Evolutionary conservation across 2,329 filamentous ascomycete species (phyloP).

Genomic region (Dactylonectria macrodidyma): DNA sequence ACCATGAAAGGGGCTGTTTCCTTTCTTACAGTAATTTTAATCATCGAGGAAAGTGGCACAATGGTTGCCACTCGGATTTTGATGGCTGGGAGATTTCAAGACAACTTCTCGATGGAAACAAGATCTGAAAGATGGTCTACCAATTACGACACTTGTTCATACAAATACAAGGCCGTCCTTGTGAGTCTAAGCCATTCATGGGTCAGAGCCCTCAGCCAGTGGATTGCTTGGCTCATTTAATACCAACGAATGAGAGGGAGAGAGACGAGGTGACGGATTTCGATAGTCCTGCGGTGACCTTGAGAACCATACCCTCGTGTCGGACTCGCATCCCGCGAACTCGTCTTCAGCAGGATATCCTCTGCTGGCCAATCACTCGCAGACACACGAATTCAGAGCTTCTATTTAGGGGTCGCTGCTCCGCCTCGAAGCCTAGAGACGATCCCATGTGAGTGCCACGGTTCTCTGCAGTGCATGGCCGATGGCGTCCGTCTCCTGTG

Average conservation of each 20-base stretch:
- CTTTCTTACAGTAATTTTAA: no score
- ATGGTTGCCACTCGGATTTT: not conserved
- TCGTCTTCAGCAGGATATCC: slow-evolving; percentile 5
- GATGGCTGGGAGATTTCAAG: not conserved
- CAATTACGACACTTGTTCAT: not conserved
- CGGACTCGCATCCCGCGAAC: slow-evolving; percentile 14
- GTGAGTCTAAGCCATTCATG: not conserved
- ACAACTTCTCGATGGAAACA: not conserved
- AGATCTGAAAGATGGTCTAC: not conserved
- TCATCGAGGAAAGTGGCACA: no score
- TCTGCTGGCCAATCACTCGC: slow-evolving; percentile 32
- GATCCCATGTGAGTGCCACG: slow-evolving; percentile 41
- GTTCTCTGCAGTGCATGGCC: slow-evolving; percentile 39
- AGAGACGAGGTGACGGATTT: slow-evolving; percentile 38
- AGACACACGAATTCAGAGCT: slow-evolving; percentile 4
- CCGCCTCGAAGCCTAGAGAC: slow-evolving; percentile 31
- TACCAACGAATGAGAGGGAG: not conserved
- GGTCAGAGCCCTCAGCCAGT: not conserved
- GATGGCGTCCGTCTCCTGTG: slow-evolving; percentile 43
- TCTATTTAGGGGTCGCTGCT: slow-evolving; percentile 36
- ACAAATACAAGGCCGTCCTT: no score
- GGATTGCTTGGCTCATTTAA: not conserved
- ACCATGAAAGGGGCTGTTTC: not conserved
- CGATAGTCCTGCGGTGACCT: slow-evolving; percentile 22
- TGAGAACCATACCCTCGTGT: slow-evolving; percentile 13